Evolutionary conservation across 2,329 filamentous ascomycete species (phyloP), one percentile per base, ranked within the genome.

Genomic region (Colletotrichum higginsianum): DNA sequence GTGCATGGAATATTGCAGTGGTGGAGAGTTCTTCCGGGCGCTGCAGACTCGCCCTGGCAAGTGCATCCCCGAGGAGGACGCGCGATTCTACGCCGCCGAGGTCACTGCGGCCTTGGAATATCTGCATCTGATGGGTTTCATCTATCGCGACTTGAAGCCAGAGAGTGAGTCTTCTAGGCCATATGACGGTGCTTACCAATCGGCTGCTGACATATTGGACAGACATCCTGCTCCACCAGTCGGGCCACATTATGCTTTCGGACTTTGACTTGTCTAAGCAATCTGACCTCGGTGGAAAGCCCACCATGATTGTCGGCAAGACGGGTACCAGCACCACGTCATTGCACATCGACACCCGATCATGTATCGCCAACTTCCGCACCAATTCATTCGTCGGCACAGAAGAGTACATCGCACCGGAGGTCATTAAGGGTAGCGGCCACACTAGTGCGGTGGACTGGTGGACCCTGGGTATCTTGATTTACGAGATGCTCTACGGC

Each of bases 1-100:
- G n/a, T 99, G 96, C 82, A 99, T 99, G 96, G 96, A 99, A 83
- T 99, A 99, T 81, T 99, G 96, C 87, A 98, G 95, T 77, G 96
- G 96, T 75, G 96, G 96, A 73, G 96, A 99, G 83, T 99, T 99
- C 85, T 99, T 99, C 87, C 89, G 96, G 81, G 96, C 96, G 35
- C 86, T 99, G 56, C 96, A 99, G 85, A 98, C 96, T 7, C 91
- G 96, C 40, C 96, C 96, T 12, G 97, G 97, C 77, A 99, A 98
- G 84, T 98, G 94, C 79, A 97, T 99, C 61, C 92, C 95, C 49
- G 96, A 99, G 81, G 96, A 99, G 44, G 96, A 98, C 78, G 96
- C 96, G 53, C 90, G 96, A 61, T 99, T 99, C 81, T 99, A 99
- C 79, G 96, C 96, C 9, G 96, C 95, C 46, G 96, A 99, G 84